These are phyloP conservation scores for Clonostachys sp. DNA, from an alignment of 2,329 filamentous ascomycete genomes.

Conservation along the genomic window DNA sequence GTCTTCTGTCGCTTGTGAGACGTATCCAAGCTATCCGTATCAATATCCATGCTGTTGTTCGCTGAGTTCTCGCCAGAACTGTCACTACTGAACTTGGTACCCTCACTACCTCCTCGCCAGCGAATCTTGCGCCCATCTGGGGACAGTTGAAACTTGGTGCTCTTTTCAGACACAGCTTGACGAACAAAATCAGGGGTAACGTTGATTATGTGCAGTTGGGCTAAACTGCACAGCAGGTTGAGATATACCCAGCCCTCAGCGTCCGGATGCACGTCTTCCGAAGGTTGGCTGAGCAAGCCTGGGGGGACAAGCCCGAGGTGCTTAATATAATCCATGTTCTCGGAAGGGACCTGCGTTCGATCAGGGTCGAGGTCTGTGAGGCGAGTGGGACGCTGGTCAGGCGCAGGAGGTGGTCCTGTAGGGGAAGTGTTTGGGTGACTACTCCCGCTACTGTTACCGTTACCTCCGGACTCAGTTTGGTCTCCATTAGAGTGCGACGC, in stretches of 20 bases:
- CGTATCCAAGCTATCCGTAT: conserved; percentile 36
- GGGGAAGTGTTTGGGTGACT: conserved; percentile 32
- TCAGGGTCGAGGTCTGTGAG: conserved; percentile 74
- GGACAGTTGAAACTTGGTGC: conserved; percentile 73
- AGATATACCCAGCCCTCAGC: conserved; percentile 77
- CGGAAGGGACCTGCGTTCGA: conserved; percentile 67
- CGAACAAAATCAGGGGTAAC: conserved; percentile 76
- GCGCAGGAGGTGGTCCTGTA: conserved; percentile 27
- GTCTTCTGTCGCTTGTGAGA: conserved; percentile 42
- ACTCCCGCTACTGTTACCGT: conserved; percentile 19
- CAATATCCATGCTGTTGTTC: conserved; percentile 37
- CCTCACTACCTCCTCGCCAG: conserved; percentile 67
- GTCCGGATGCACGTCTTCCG: conserved; percentile 51
- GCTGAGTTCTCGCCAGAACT: conserved; percentile 46
- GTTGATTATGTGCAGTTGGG: conserved; percentile 80
- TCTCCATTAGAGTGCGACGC: conserved; percentile 43
- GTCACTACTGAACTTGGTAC: conserved; percentile 63
- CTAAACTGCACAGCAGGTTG: conserved; percentile 75
- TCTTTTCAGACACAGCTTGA: conserved; percentile 64
- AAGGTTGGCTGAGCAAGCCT: conserved; percentile 32
- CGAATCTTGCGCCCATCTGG: conserved; percentile 73
- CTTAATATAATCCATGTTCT: conserved; percentile 77
- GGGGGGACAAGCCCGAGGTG: conserved; percentile 66
- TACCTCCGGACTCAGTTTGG: conserved; percentile 35
- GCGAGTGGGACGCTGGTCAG: conserved; percentile 73